Evolutionary conservation across 345 rosid species (phyloP).

Genomic region (Citrus trifoliata): DNA sequence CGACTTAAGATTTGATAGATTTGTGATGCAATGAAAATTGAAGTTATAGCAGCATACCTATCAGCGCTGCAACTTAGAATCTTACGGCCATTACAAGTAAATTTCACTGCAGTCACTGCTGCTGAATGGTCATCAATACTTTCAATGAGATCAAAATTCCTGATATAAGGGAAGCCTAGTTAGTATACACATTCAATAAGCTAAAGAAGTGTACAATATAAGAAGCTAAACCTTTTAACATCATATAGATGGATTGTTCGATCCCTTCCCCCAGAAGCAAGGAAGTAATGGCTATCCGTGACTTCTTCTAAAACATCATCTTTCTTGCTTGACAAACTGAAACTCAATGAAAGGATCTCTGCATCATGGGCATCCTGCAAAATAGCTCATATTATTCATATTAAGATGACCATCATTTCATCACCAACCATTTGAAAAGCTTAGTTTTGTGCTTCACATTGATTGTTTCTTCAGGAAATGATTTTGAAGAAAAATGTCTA

Average conservation of each 20-base stretch:
- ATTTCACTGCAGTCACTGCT: slow-evolving; percentile 72
- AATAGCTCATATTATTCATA: slow-evolving; percentile 10
- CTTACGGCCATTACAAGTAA: slow-evolving; percentile 52
- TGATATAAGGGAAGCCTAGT: slow-evolving; percentile 29
- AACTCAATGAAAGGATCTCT: slow-evolving; percentile 77
- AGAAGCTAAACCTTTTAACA: slow-evolving; percentile 53
- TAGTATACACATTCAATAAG: slow-evolving; percentile 13
- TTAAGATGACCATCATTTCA: slow-evolving; percentile 13
- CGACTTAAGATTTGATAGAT: not conserved
- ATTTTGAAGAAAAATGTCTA: slow-evolving; percentile 5
- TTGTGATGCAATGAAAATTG: not conserved
- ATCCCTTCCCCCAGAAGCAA: slow-evolving; percentile 75
- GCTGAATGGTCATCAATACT: slow-evolving; percentile 68
- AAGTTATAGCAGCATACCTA: slow-evolving; percentile 41
- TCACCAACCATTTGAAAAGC: not conserved
- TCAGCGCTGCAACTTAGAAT: slow-evolving; percentile 76
- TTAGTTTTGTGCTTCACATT: not conserved
- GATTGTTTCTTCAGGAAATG: not conserved
- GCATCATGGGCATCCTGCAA: slow-evolving; percentile 67
- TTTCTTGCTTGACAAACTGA: slow-evolving; percentile 46
- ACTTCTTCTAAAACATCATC: slow-evolving; percentile 30
- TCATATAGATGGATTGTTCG: slow-evolving; percentile 68
- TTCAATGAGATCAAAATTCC: slow-evolving; percentile 68
- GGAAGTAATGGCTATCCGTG: slow-evolving; percentile 45
- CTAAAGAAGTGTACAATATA: slow-evolving; percentile 11